Conservation (phyloP, 1,284 basidiomycete genomes). For the Xanthoconium separans region DNA sequence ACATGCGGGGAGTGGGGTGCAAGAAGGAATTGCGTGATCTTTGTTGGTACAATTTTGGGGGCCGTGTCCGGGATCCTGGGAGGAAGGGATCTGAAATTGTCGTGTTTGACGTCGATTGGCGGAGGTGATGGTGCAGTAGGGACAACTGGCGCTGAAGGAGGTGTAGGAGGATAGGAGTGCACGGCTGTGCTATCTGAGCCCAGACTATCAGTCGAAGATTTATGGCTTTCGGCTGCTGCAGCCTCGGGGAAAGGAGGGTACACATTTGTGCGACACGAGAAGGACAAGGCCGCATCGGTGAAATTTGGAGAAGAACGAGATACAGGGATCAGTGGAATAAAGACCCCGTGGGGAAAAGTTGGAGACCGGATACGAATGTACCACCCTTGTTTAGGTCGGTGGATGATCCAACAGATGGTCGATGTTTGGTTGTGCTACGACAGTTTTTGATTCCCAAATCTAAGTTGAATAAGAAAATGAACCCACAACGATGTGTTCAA, state of each 20-base stretch:
- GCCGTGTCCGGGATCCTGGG: slow-evolving; percentile 8
- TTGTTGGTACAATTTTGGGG: slow-evolving; percentile 23
- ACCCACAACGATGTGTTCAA: slow-evolving; percentile 70
- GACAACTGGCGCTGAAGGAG: slow-evolving; percentile 40
- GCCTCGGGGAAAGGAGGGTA: slow-evolving; percentile 20
- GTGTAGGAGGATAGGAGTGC: slow-evolving; percentile 71
- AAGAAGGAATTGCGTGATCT: slow-evolving; percentile 61
- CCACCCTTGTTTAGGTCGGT: slow-evolving; percentile 75
- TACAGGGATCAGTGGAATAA: slow-evolving; percentile 62
- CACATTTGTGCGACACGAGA: slow-evolving; percentile 58
- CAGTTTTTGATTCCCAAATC: neutral
- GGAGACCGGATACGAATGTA: slow-evolving; percentile 73
- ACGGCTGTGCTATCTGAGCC: slow-evolving; percentile 37
- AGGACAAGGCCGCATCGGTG: slow-evolving; percentile 58
- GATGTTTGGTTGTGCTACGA: slow-evolving; percentile 62
- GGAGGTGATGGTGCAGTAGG: slow-evolving; percentile 46
- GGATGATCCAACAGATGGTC: slow-evolving; percentile 68
- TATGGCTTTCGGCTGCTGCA: slow-evolving; percentile 7
- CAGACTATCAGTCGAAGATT: slow-evolving; percentile 35
- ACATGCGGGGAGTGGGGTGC: slow-evolving; percentile 48
- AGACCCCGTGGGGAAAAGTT: slow-evolving; percentile 59
- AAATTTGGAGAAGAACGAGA: slow-evolving; percentile 54
- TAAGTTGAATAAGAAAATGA: neutral
- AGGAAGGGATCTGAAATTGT: slow-evolving; percentile 24
- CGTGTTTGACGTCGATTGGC: slow-evolving; percentile 41